These are phyloP conservation scores for Aspergillus terreus DNA, from an alignment of 2,329 filamentous ascomycete genomes.

Conservation along the genomic window DNA sequence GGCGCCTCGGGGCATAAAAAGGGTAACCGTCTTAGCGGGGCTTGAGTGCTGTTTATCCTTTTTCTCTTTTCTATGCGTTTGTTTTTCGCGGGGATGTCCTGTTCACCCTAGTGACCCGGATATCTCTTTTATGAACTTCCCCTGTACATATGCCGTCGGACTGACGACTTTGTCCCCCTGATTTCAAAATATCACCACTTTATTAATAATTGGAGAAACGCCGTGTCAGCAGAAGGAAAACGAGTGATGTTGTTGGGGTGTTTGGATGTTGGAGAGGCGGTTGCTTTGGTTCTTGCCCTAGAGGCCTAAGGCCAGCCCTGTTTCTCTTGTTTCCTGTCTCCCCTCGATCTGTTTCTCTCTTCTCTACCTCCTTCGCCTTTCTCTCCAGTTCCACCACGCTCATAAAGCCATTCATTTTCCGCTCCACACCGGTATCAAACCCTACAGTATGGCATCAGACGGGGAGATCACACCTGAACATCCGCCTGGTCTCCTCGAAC, in stretches of 20 bases:
- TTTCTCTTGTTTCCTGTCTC: neutral
- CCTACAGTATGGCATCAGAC: neutral
- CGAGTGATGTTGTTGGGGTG: too few relatives aligned
- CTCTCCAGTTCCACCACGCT: neutral
- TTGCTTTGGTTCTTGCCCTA: neutral
- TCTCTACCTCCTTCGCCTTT: neutral
- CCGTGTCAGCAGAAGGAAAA: too few relatives aligned
- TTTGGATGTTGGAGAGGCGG: too few relatives aligned
- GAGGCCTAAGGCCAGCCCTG: too few relatives aligned
- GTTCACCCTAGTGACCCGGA: neutral
- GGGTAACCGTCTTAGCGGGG: conserved; percentile 22
- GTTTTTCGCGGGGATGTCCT: conserved; percentile 5
- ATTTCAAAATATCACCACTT: neutral
- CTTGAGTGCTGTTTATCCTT: conserved; percentile 16
- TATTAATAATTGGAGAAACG: neutral
- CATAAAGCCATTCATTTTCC: neutral
- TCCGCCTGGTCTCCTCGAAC: conserved; percentile 19
- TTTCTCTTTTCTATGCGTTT: conserved; percentile 10
- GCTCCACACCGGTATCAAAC: neutral
- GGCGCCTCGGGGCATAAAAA: conserved; percentile 26
- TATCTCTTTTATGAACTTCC: conserved; percentile 13
- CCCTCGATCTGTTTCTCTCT: neutral
- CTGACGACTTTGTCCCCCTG: neutral
- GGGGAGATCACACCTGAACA: conserved; percentile 1
- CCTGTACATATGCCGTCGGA: conserved; percentile 26